Percentiles rank a stretch among this genome's conserved stretches.
These are phyloP conservation scores for Talaromyces adpressus DNA, from an alignment of 495 filamentous ascomycete species.

Conservation along the genomic window DNA sequence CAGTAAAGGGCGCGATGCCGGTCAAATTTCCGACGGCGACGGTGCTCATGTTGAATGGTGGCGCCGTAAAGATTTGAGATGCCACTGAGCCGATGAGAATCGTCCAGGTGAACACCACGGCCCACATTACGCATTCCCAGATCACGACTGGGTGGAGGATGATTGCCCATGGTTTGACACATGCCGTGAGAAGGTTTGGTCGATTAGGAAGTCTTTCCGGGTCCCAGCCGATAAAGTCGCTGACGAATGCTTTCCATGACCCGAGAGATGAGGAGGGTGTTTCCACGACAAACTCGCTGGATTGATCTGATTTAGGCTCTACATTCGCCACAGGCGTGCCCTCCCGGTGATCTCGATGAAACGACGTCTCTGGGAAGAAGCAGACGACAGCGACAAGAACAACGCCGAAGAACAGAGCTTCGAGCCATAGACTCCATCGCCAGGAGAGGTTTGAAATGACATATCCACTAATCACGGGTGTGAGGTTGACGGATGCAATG, in stretches of 20 bases:
- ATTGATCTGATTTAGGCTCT: background rate
- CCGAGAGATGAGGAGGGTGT: background rate
- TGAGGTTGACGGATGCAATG: background rate
- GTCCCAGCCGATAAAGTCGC: background rate
- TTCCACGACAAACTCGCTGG: background rate
- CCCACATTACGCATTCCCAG: background rate
- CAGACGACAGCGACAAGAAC: background rate
- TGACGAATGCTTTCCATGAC: background rate
- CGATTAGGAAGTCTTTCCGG: background rate
- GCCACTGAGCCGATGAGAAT: background rate
- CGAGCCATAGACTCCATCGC: slow-evolving; percentile 1
- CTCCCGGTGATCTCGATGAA: background rate
- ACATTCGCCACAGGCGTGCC: background rate
- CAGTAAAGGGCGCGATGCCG: background rate
- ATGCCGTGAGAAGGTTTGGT: background rate
- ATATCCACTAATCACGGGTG: background rate
- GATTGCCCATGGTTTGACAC: background rate
- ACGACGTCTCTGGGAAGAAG: background rate
- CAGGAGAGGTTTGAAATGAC: background rate
- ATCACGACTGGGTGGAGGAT: background rate
- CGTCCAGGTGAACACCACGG: background rate
- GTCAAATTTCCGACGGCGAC: background rate
- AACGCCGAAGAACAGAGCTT: background rate
- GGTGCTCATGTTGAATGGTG: background rate
- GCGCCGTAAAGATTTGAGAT: background rate